These are phyloP conservation scores for Fonsecaea pugnacius DNA, from an alignment of 2,329 filamentous ascomycete species.

Conservation along the genomic window DNA sequence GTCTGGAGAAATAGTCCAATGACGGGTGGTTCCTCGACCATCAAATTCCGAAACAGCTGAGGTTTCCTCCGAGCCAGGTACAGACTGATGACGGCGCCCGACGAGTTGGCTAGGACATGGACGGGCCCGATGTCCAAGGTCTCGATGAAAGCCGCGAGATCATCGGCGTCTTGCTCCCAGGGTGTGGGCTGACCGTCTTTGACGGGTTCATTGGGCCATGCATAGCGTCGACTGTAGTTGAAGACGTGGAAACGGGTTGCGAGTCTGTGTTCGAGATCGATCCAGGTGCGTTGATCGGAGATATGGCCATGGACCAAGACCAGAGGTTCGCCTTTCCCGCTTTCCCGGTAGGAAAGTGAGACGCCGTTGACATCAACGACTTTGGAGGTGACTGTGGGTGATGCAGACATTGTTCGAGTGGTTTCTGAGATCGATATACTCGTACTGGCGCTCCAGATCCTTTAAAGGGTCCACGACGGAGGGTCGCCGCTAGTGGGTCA, in stretches of 20 bases:
- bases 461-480: neutral
- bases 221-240: slow-evolving; percentile 27
- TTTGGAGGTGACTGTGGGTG: neutral
- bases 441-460: neutral
- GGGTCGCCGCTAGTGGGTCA: neutral
- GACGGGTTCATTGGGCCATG: slow-evolving; percentile 27
- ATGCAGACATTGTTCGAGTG: slow-evolving; percentile 1
- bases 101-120: slow-evolving; percentile 28
- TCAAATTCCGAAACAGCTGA: slow-evolving; percentile 23
- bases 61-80: slow-evolving; percentile 15
- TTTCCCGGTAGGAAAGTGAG: slow-evolving; percentile 24
- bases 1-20: slow-evolving; percentile 22
- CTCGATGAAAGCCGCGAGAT: slow-evolving; percentile 22
- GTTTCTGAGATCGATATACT: neutral
- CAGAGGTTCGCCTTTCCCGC: slow-evolving; percentile 23
- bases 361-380: slow-evolving; percentile 22
- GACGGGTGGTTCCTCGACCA: slow-evolving; percentile 27
- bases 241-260: slow-evolving; percentile 22
- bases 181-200: slow-evolving; percentile 13
- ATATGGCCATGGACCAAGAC: slow-evolving; percentile 29
- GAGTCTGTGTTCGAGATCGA: slow-evolving; percentile 17
- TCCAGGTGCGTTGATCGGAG: slow-evolving; percentile 26
- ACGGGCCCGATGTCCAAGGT: slow-evolving; percentile 21
- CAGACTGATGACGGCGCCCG: slow-evolving; percentile 17
- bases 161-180: slow-evolving; percentile 25